Conservation (phyloP, 2,329 filamentous ascomycete genomes). For the Gaeumannomyces tritici region DNA sequence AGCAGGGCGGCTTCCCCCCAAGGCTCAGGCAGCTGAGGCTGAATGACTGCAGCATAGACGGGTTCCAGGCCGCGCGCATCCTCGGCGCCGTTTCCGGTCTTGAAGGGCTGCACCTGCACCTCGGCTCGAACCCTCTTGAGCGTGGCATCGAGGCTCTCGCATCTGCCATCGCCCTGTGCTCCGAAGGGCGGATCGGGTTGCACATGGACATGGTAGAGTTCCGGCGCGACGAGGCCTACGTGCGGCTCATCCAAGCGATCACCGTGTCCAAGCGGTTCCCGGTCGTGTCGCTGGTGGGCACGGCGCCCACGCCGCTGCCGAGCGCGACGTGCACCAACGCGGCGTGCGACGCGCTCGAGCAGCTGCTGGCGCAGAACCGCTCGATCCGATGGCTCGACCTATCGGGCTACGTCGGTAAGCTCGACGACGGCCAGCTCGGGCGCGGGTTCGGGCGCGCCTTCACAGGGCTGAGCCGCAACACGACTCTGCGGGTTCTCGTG, state of each 20-base stretch:
- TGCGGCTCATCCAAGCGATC: slow-evolving; percentile 38
- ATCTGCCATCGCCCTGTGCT: slow-evolving; percentile 33
- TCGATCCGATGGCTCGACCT: slow-evolving; percentile 44
- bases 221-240: slow-evolving; percentile 38
- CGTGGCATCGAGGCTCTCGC: slow-evolving; percentile 40
- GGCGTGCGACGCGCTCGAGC: slow-evolving; percentile 37
- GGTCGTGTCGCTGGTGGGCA: slow-evolving; percentile 44
- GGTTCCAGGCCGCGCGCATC: slow-evolving; percentile 37
- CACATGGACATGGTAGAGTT: slow-evolving; percentile 51
- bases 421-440: slow-evolving; percentile 47
- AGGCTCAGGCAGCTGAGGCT: slow-evolving; percentile 35
- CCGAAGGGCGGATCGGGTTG: slow-evolving; percentile 35
- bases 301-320: slow-evolving; percentile 29
- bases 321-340: slow-evolving; percentile 25
- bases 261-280: slow-evolving; percentile 39
- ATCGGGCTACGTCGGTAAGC: slow-evolving; percentile 46
- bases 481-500: slow-evolving; percentile 33
- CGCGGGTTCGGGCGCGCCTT: slow-evolving; percentile 42
- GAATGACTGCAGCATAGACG: slow-evolving; percentile 42
- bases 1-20: slow-evolving; percentile 15
- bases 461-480: slow-evolving; percentile 18
- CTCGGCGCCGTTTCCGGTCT: slow-evolving; percentile 38
- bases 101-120: slow-evolving; percentile 34
- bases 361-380: slow-evolving; percentile 40
- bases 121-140: slow-evolving; percentile 44